phyloP scores from a whole-genome alignment of 805 yeast genomes.

The Ogataea salicorniae region DNA sequence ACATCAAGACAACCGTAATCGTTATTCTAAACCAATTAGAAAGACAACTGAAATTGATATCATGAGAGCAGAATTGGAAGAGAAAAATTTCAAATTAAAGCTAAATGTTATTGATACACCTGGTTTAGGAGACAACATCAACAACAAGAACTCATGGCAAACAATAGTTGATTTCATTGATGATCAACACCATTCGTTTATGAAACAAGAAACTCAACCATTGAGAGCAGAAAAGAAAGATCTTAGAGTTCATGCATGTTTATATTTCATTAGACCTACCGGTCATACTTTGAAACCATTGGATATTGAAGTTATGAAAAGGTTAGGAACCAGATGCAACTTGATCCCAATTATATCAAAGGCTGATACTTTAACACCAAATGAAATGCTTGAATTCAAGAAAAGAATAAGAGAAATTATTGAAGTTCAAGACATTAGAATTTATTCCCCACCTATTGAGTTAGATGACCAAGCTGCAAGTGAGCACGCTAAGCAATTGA shows the following conservation, averaged over 20 bases:
- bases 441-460: slow-evolving; percentile 81
- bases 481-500: slow-evolving; percentile 74
- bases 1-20: slow-evolving; percentile 47
- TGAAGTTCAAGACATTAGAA: slow-evolving; percentile 76
- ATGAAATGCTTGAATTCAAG: slow-evolving; percentile 65
- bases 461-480: slow-evolving; percentile 68
- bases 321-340: slow-evolving; percentile 73
- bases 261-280: slow-evolving; percentile 87
- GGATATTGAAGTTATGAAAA: slow-evolving; percentile 86
- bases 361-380: slow-evolving; percentile 75
- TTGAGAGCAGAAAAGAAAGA: slow-evolving; percentile 60
- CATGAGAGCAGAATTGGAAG: slow-evolving; percentile 75
- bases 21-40: slow-evolving; percentile 56
- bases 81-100: slow-evolving; percentile 71
- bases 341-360: slow-evolving; percentile 87
- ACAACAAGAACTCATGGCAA: slow-evolving; percentile 81
- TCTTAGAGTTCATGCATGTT: slow-evolving; percentile 83
- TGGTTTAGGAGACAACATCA: slow-evolving; percentile 88
- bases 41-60: slow-evolving; percentile 77
- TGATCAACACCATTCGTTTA: slow-evolving; percentile 81
- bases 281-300: slow-evolving; percentile 84
- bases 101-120: slow-evolving; percentile 88
- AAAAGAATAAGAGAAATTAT: slow-evolving; percentile 75
- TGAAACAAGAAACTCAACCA: slow-evolving; percentile 95
- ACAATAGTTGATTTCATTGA: slow-evolving; percentile 85